Conservation (phyloP, 2,329 filamentous ascomycete genomes). For the Ophiostoma sp. region DNA sequence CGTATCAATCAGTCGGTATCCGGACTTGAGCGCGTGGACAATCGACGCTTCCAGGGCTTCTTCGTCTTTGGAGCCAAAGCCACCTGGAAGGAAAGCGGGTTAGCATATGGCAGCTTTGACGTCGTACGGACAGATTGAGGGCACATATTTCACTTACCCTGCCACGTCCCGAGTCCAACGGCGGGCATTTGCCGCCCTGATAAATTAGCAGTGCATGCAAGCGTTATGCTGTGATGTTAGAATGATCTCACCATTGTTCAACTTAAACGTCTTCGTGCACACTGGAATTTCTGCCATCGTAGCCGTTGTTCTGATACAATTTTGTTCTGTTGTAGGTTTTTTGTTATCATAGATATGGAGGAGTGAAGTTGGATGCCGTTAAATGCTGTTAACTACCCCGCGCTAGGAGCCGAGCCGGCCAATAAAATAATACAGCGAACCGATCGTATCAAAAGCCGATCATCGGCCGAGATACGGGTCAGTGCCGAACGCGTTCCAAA, state of each 20-base stretch:
- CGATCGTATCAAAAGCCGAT: not conserved
- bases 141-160: not conserved
- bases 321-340: not conserved
- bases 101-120: not conserved
- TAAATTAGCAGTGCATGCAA: not conserved
- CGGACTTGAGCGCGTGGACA: conserved; percentile 1
- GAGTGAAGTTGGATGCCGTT: not conserved
- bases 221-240: not conserved
- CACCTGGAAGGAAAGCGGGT: not conserved
- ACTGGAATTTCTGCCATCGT: not conserved
- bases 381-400: not conserved
- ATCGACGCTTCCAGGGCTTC: not conserved
- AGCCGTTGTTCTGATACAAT: not conserved
- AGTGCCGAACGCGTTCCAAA: not conserved
- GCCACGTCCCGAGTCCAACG: not conserved
- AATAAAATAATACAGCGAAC: too few relatives aligned
- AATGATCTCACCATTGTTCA: not conserved
- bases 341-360: not conserved
- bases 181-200: not conserved
- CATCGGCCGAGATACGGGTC: not conserved
- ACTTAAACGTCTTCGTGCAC: not conserved
- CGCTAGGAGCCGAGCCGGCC: not conserved
- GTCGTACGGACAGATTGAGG: not conserved
- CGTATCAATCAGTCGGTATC: not conserved
- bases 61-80: not conserved